These are phyloP conservation scores for Orbilia javanica DNA, from an alignment of 2,329 filamentous ascomycete species.

Conservation along the genomic window DNA sequence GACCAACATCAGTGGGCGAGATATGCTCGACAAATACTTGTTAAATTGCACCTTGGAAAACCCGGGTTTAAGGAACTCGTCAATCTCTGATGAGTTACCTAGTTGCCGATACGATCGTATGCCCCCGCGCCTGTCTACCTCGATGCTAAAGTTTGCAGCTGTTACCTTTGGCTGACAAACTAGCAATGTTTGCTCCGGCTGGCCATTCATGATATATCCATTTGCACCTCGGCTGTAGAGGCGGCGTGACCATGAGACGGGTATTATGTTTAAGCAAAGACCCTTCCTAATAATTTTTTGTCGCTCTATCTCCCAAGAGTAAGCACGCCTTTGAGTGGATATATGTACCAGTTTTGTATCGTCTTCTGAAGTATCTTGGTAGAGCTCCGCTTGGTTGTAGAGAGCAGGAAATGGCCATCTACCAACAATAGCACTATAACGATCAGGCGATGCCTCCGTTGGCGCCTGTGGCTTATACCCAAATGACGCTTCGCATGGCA, in stretches of 20 bases:
- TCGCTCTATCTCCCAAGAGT: background rate
- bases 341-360: background rate
- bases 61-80: background rate
- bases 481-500: slow-evolving; percentile 19
- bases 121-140: slow-evolving; percentile 22
- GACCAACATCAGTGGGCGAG: background rate
- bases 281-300: background rate
- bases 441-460: background rate
- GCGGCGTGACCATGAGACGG: slow-evolving; percentile 21
- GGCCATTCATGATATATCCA: background rate
- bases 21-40: background rate
- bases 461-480: slow-evolving; percentile 18
- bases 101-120: background rate
- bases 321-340: background rate
- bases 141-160: slow-evolving; percentile 21
- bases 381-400: slow-evolving; percentile 5
- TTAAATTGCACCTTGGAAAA: background rate
- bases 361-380: slow-evolving; percentile 3
- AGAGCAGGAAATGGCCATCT: slow-evolving; percentile 33
- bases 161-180: slow-evolving; percentile 28
- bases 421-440: slow-evolving; percentile 5
- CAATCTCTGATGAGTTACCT: slow-evolving; percentile 1
- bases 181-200: slow-evolving; percentile 18
- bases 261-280: slow-evolving; percentile 16
- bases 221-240: background rate